Evolutionary conservation across 257 asterid genomes (phyloP).

Genomic region (Ocimum tenuiflorum): DNA sequence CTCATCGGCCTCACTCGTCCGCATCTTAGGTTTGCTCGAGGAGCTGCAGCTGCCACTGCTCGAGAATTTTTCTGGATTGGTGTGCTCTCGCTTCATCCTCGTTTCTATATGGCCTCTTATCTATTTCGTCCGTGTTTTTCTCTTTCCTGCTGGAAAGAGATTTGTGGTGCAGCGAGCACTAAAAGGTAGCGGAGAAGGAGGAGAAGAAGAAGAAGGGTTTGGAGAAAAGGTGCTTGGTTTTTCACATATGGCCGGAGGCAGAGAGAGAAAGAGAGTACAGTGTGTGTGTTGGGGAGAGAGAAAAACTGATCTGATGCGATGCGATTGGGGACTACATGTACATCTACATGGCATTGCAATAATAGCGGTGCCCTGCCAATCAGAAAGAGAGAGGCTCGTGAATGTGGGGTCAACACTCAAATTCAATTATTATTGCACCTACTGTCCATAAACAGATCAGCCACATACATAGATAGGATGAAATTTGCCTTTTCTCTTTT

Average conservation of each 20-base stretch:
- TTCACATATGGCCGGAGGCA: constrained; percentile 25
- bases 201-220: constrained; percentile 24
- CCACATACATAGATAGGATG: not conserved
- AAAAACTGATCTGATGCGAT: constrained; percentile 8
- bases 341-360: constrained; percentile 20
- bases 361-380: constrained; percentile 19
- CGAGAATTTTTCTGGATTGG: constrained; percentile 22
- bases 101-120: not conserved
- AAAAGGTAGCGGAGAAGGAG: not conserved
- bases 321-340: constrained; percentile 23
- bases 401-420: not conserved
- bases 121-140: not conserved
- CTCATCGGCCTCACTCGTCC: constrained; percentile 31
- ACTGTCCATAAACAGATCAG: too few relatives aligned
- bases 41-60: constrained; percentile 27
- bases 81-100: constrained; percentile 23
- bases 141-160: not conserved
- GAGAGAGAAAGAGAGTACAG: not conserved
- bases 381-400: constrained; percentile 21
- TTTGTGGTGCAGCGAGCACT: not conserved
- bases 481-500: not conserved
- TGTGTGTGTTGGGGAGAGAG: not conserved
- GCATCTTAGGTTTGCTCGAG: constrained; percentile 36
- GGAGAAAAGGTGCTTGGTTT: constrained; percentile 30
- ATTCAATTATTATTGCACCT: not conserved